phyloP scores from a whole-genome alignment of 306 rosid genomes.

The Leucaena leucocephala region DNA sequence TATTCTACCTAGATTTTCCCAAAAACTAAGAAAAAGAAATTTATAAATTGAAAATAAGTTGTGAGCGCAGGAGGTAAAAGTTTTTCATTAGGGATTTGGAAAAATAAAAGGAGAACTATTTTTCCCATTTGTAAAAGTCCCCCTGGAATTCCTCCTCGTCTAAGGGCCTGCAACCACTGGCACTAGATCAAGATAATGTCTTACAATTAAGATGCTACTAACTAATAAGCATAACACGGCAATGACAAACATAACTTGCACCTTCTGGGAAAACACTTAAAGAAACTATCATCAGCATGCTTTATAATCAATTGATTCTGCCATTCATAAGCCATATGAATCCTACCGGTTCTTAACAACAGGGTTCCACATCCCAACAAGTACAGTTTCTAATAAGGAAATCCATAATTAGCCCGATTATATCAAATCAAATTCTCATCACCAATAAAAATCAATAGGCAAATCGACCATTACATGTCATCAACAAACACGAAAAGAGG shows the following conservation, averaged over 20 bases:
- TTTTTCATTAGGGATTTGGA: not conserved
- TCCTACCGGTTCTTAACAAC: not conserved
- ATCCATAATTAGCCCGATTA: not conserved
- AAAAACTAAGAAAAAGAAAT: not conserved
- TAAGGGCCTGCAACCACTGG: not conserved
- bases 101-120: not conserved
- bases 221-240: not conserved
- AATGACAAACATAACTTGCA: not conserved
- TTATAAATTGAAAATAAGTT: not conserved
- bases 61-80: not conserved
- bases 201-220: not conserved
- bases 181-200: not conserved
- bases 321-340: not conserved
- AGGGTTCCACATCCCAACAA: not conserved
- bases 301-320: not conserved
- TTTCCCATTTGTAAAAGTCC: not conserved
- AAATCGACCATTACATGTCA: not conserved
- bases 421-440: slow-evolving; percentile 6
- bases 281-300: not conserved
- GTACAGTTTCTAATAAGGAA: not conserved
- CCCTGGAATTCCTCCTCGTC: not conserved
- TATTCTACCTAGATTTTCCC: not conserved
- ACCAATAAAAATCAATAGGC: not conserved
- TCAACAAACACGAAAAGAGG: not conserved
- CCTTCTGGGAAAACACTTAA: not conserved